phyloP scores from a whole-genome alignment of 306 rosid species.

The Begonia loranthoides region DNA sequence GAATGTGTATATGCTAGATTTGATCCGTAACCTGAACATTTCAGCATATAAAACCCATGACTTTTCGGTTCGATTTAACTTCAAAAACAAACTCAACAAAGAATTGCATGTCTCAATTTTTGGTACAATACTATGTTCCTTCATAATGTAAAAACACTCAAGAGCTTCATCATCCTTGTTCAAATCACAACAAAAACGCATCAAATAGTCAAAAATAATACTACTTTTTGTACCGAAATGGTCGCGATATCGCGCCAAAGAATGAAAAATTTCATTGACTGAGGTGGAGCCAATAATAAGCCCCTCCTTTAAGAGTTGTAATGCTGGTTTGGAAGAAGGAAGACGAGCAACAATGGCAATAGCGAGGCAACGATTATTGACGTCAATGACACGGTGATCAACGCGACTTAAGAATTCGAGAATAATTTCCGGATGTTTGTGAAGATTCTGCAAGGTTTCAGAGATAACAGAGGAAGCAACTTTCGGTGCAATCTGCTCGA shows the following conservation, averaged over 20 bases:
- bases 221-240: slow-evolving; percentile 19
- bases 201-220: slow-evolving; percentile 30
- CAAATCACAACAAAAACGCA: slow-evolving; percentile 45
- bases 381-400: slow-evolving; percentile 23
- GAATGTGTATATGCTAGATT: slow-evolving; percentile 44
- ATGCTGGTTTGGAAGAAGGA: slow-evolving; percentile 40
- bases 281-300: slow-evolving; percentile 17
- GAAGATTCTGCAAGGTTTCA: slow-evolving; percentile 32
- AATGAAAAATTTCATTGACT: slow-evolving; percentile 18
- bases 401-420: slow-evolving; percentile 29
- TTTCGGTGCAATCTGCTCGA: slow-evolving; percentile 41
- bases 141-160: slow-evolving; percentile 54
- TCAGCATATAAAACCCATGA: slow-evolving; percentile 79
- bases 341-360: slow-evolving; percentile 35
- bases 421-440: slow-evolving; percentile 29
- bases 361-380: slow-evolving; percentile 36
- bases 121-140: slow-evolving; percentile 27
- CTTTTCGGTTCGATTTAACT: slow-evolving; percentile 27
- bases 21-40: slow-evolving; percentile 66
- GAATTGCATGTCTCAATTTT: slow-evolving; percentile 48
- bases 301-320: slow-evolving; percentile 27
- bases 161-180: slow-evolving; percentile 38
- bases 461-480: slow-evolving; percentile 38
- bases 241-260: slow-evolving; percentile 19
- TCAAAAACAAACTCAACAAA: slow-evolving; percentile 45